A percentile compares a stretch with the other conserved stretches of the same genome.
Conservation (phyloP, 2,329 filamentous ascomycete species). For the Dryadomyces quercivorus region DNA sequence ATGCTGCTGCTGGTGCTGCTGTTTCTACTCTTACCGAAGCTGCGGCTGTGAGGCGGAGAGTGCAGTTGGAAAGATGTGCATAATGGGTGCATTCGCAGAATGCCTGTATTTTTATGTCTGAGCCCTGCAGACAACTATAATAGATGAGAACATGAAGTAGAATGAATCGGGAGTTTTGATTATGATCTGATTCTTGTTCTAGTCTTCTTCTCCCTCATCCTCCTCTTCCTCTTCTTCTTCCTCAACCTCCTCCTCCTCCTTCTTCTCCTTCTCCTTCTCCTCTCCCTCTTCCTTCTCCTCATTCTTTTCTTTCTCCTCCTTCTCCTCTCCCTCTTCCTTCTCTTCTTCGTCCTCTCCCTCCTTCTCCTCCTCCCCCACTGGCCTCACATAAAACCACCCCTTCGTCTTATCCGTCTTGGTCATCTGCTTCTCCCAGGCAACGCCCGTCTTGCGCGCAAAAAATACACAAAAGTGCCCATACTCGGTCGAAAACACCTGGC, state of each 20-base stretch:
- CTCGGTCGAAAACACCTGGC: constrained; percentile 29
- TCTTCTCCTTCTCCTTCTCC: neutral
- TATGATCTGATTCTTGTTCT: neutral
- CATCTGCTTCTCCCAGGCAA: constrained; percentile 36
- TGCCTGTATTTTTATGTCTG: neutral
- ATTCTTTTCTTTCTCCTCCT: neutral
- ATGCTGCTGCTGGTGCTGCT: constrained; percentile 68
- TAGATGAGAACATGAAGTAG: neutral
- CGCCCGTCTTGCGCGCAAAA: constrained; percentile 45
- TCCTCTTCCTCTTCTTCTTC: neutral
- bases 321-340: neutral
- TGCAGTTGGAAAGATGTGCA: neutral
- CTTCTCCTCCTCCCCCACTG: neutral
- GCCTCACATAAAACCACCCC: constrained; percentile 6
- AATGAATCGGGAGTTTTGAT: neutral
- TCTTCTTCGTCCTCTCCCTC: neutral
- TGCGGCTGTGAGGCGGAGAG: constrained; percentile 53
- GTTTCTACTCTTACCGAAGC: constrained; percentile 78
- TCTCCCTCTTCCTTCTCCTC: neutral
- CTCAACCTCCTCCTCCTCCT: neutral
- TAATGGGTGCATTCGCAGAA: neutral
- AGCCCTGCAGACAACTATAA: neutral
- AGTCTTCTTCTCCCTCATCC: neutral
- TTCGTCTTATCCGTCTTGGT: neutral
- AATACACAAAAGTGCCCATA: constrained; percentile 40